phyloP scores from a whole-genome alignment of 495 filamentous ascomycete genomes.

The Trichoderma asperelloides region DNA sequence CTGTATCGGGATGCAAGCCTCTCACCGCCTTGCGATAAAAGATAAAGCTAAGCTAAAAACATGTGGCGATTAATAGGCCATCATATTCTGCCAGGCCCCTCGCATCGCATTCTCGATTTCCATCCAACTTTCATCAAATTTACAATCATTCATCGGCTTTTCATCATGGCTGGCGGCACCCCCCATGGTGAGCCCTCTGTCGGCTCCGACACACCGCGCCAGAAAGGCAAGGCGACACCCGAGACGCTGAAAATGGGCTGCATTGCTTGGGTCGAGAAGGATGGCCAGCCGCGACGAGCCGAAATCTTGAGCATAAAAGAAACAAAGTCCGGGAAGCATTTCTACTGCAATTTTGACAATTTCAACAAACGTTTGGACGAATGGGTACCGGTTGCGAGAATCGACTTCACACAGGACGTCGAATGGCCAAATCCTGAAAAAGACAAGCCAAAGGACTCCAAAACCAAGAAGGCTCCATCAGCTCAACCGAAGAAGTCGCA shows the following conservation, averaged over 20 bases:
- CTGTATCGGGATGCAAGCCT: background rate
- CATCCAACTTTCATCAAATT: slow-evolving; percentile 11
- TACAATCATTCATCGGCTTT: slow-evolving; percentile 9
- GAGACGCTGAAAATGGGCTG: slow-evolving; percentile 56
- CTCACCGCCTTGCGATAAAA: background rate
- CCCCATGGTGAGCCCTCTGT: slow-evolving; percentile 34
- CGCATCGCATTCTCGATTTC: slow-evolving; percentile 11
- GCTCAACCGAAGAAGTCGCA: slow-evolving; percentile 35
- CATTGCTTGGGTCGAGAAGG: slow-evolving; percentile 44
- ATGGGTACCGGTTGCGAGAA: slow-evolving; percentile 74
- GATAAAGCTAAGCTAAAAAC: background rate
- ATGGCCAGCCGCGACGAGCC: slow-evolving; percentile 78
- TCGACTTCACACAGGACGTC: slow-evolving; percentile 62
- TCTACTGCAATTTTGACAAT: slow-evolving; percentile 96
- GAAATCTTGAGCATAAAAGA: slow-evolving; percentile 86
- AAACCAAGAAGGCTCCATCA: slow-evolving; percentile 34
- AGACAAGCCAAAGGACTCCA: slow-evolving; percentile 44
- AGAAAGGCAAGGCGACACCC: slow-evolving; percentile 71
- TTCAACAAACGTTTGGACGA: slow-evolving; percentile 99
- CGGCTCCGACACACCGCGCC: slow-evolving; percentile 41
- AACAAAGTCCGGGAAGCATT: slow-evolving; percentile 72
- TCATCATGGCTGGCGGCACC: slow-evolving; percentile 31
- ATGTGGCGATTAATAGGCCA: background rate
- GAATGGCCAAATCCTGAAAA: slow-evolving; percentile 52
- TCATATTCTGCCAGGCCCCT: background rate